Conservation (phyloP, 768 basidiomycete species). For the Suillus variegatus region DNA sequence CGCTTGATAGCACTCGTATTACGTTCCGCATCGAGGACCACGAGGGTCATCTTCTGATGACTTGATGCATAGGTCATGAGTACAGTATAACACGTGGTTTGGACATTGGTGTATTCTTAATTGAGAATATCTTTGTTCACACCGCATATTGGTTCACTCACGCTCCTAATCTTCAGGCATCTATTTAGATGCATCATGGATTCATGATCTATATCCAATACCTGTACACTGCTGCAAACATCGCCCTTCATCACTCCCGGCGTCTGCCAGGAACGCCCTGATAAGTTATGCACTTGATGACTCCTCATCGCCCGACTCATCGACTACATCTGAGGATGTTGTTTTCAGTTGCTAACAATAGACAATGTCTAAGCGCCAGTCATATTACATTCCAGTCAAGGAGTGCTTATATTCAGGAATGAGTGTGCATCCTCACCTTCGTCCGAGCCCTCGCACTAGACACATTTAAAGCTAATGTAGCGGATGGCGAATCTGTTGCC, state of each 20-base stretch:
- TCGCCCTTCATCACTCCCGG: background rate
- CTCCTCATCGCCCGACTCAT: background rate
- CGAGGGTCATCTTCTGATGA: constrained; percentile 19
- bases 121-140: background rate
- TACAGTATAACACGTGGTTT: background rate
- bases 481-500: background rate
- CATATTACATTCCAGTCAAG: background rate
- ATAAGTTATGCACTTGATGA: background rate
- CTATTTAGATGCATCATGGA: background rate
- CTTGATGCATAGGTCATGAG: constrained; percentile 8
- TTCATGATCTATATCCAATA: background rate
- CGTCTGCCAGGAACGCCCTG: background rate
- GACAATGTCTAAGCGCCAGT: background rate
- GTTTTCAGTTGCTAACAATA: background rate
- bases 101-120: background rate
- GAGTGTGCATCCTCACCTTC: background rate
- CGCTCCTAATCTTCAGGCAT: background rate
- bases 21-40: constrained; percentile 25
- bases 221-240: background rate
- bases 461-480: background rate
- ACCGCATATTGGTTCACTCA: background rate
- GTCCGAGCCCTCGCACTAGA: background rate
- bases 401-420: background rate
- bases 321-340: background rate
- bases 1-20: constrained; percentile 4